Percentiles rank a stretch among this genome's conserved stretches.
Conservation (phyloP, 345 rosid species). For the Hevea brasiliensis region DNA sequence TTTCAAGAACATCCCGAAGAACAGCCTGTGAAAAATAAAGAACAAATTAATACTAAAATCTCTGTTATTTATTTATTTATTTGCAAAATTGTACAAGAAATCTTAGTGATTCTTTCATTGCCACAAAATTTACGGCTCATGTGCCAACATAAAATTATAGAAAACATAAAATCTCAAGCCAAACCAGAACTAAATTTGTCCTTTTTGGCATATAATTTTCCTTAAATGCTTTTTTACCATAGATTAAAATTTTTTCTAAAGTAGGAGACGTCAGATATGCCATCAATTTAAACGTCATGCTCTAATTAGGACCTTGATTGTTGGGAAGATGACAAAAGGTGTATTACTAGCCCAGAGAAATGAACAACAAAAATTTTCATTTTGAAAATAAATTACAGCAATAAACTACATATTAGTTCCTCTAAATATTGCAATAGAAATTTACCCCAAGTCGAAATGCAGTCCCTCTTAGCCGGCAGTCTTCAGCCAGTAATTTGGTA, state of each 20-base stretch:
- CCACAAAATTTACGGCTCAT: background rate
- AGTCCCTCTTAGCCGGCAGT: conserved; percentile 85
- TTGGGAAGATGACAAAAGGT: background rate
- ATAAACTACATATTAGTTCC: background rate
- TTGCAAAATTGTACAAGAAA: background rate
- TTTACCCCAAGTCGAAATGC: conserved; percentile 95
- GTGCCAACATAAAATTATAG: background rate
- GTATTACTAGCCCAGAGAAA: background rate
- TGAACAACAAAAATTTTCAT: background rate
- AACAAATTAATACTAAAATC: background rate
- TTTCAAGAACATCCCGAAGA: conserved; percentile 67
- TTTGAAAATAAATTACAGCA: background rate
- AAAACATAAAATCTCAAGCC: background rate
- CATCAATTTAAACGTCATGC: background rate
- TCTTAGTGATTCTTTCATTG: background rate
- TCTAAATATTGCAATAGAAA: conserved; percentile 4
- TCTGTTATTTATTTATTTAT: background rate
- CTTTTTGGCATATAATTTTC: background rate
- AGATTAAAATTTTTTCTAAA: background rate
- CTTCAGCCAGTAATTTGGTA: conserved; percentile 67
- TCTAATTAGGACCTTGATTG: background rate
- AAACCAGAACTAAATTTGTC: background rate
- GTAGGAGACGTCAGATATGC: background rate
- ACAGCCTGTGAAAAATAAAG: conserved; percentile 52
- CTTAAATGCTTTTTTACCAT: background rate